Evolutionary conservation across 805 yeast genomes (phyloP).

Genomic region (Zygotorulaspora danielsina): DNA sequence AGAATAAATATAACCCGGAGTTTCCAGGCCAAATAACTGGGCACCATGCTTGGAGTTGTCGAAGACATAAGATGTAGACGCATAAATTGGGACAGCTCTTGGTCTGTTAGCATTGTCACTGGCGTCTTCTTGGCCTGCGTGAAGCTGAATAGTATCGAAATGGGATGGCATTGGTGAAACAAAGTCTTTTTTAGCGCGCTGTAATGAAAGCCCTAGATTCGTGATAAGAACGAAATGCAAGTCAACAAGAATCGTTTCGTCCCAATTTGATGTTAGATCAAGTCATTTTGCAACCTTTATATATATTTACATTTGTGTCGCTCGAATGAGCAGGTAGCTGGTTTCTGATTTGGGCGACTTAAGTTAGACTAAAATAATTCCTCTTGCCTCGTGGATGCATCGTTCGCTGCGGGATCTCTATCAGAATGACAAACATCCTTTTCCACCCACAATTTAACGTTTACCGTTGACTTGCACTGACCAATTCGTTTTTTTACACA

Average conservation of each 20-base stretch:
- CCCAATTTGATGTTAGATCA: neutral
- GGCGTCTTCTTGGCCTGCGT: conserved; percentile 85
- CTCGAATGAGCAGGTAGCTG: no score
- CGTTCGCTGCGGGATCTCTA: neutral
- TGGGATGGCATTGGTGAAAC: conserved; percentile 47
- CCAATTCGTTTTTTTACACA: neutral
- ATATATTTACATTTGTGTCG: no score
- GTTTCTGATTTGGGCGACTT: no score
- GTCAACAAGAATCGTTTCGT: neutral
- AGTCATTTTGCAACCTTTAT: neutral
- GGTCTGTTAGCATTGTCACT: conserved; percentile 57
- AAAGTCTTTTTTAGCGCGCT: neutral
- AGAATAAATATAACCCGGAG: conserved; percentile 82
- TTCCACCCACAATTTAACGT: neutral
- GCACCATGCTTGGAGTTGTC: conserved; percentile 90
- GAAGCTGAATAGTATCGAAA: conserved; percentile 88
- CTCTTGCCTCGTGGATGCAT: neutral
- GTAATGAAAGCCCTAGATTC: neutral
- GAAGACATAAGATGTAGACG: conserved; percentile 86
- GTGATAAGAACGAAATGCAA: neutral
- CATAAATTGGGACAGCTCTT: conserved; percentile 91
- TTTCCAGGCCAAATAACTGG: conserved; percentile 77
- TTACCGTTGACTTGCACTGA: neutral
- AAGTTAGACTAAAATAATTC: neutral
- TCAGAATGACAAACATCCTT: neutral